Evolutionary conservation across 352 stramenopile genomes (phyloP).

Genomic region (Phytophthora europaea): DNA sequence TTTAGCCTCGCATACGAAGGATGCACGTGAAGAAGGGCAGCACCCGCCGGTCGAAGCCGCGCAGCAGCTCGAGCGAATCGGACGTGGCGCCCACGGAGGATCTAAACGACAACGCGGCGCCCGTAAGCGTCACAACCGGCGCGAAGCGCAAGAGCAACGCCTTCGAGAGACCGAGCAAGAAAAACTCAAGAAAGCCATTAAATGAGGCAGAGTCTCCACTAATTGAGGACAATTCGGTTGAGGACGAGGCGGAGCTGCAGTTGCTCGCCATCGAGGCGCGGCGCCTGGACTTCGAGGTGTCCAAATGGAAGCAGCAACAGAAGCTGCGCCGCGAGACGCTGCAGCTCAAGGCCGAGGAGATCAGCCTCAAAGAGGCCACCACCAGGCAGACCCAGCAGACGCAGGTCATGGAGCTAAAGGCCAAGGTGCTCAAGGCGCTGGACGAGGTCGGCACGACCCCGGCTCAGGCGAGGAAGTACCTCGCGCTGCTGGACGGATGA

Average conservation of each 20-base stretch:
- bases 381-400: constrained; percentile 33
- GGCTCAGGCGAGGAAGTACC: constrained; percentile 18
- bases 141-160: constrained; percentile 26
- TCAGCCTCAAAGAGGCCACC: constrained; percentile 30
- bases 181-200: not conserved
- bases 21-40: constrained; percentile 18
- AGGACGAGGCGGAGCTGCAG: constrained; percentile 21
- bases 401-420: constrained; percentile 34
- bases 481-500: constrained; percentile 34
- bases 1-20: not conserved
- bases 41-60: not conserved
- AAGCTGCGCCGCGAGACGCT: constrained; percentile 23
- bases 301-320: constrained; percentile 42
- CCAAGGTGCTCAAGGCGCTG: constrained; percentile 29
- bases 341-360: constrained; percentile 40
- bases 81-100: not conserved
- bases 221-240: not conserved
- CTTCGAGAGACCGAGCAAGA: not conserved
- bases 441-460: constrained; percentile 19
- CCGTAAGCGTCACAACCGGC: not conserved
- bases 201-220: not conserved
- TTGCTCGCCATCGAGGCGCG: constrained; percentile 30
- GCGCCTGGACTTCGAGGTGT: constrained; percentile 35
- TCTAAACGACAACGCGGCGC: not conserved
- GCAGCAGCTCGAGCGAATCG: constrained; percentile 8